A percentile compares a stretch with the other conserved stretches of the same genome.
Conservation (phyloP, 768 basidiomycete species). For the Leccinum subgranulosum region DNA sequence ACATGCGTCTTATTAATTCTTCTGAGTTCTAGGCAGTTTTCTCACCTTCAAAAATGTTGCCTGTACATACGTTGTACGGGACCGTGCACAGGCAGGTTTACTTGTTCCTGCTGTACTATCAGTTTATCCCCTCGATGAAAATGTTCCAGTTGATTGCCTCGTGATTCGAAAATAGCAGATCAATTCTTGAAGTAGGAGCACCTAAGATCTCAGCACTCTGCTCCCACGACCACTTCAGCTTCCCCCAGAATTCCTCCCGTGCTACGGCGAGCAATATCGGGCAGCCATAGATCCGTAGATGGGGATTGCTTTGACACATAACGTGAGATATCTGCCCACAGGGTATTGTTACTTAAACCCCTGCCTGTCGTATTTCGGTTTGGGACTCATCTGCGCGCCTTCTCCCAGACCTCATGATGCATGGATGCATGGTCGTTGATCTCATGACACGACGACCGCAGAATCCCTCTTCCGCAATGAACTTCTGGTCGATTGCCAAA, state of each 20-base stretch:
- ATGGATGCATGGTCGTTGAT: background rate
- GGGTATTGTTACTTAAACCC: constrained; percentile 1
- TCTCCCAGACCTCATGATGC: background rate
- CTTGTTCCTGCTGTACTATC: constrained; percentile 27
- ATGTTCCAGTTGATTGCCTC: constrained; percentile 32
- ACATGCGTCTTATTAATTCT: constrained; percentile 27
- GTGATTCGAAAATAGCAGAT: constrained; percentile 20
- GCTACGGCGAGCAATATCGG: background rate
- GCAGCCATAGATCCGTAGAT: constrained; percentile 3
- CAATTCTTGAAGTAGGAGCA: constrained; percentile 20
- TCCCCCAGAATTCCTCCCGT: background rate
- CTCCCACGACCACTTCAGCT: background rate
- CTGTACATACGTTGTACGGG: constrained; percentile 33
- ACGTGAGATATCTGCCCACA: background rate
- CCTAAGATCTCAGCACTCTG: constrained; percentile 5
- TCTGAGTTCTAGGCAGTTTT: constrained; percentile 31
- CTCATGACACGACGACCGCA: background rate
- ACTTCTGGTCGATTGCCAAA: background rate
- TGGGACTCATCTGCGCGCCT: background rate
- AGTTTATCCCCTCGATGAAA: constrained; percentile 33
- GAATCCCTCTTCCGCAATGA: background rate
- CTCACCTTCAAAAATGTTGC: constrained; percentile 27
- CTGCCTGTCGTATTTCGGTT: constrained; percentile 10
- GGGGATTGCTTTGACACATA: constrained; percentile 1
- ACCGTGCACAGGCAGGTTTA: constrained; percentile 39